Evolutionary conservation across 2,329 filamentous ascomycete species (phyloP), one percentile per base, ranked within the genome.

Genomic region (Neocucurbitaria cava): DNA sequence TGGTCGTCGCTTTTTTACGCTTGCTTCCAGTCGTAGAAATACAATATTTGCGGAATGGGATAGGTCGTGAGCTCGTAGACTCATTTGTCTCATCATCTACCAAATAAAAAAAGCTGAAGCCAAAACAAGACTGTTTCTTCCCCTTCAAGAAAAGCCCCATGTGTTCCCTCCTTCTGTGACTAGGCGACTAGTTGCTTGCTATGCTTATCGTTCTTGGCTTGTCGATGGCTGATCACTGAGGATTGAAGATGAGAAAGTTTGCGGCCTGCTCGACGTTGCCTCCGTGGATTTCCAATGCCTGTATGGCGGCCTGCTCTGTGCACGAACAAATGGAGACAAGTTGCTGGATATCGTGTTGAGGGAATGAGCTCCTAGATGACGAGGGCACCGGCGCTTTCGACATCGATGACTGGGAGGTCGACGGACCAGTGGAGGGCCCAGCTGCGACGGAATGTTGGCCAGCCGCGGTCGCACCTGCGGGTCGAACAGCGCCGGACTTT

Each of bases 211-310:
- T n/a, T n/a, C n/a, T n/a, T n/a, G n/a, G n/a, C n/a, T n/a, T n/a
- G n/a, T n/a, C n/a, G n/a, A n/a, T n/a, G n/a, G n/a, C n/a, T n/a
- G n/a, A n/a, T n/a, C n/a, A n/a, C n/a, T n/a, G n/a, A n/a, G n/a
- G n/a, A n/a, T n/a, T n/a, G n/a, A n/a, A n/a, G 13, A 87, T 91
- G 47, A 97, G 83, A 58, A 96, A 82, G 44, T 89, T 88, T 42
- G 92, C 93, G n/a, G 94, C 94, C 60, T 88, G 86, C 58, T 98
- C 91, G 7, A 97, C 86, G 69, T 98, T 91, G 18, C 95, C 94
- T 18, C 87, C 87, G 15, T 91, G 90, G 26, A 91, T 91, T 68
- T 92, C 86, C 46, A 99, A 80, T 2, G 93, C 92, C 55, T 89
- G 87, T 47, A 95, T 83, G 0, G 93, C 94, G 64, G 91, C 85